Base-by-base conservation (phyloP, 2,329 filamentous ascomycete genomes). In the Ophiostoma himal-ulmi region DNA sequence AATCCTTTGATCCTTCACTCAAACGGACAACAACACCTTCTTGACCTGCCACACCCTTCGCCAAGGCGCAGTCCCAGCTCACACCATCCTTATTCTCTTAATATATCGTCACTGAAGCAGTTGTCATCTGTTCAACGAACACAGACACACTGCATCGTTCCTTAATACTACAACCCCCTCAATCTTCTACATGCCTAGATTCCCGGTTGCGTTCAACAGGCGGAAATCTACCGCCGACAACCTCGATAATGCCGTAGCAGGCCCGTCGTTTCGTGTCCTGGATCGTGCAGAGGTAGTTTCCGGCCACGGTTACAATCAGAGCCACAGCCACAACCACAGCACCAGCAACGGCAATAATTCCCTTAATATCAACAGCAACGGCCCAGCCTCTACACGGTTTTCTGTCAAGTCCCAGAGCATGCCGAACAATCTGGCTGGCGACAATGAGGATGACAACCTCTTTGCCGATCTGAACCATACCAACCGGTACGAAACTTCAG, bases 151-250 rank as follows among this genome's bases (percentile, higher is more conserved):
- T 39, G 36, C 20, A 67, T 5, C 39, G 11, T 66, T 41, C 37
- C 37, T 11, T 13, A 41, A 65, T 37, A n/a, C 36, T 5, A 11
- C 36, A 22, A 22, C 36, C 17, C 36, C 36, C 3, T 3, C 44
- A 30, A 41, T 67, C 4, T 77, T 79, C 81, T 83, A 83, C 79
- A 88, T 88, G 86, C 84, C 84, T 85, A 86, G 84, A 80, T 88
- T 88, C 78, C 84, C 85, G 73, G 84, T 84, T 77, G 80, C 83
- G 73, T 88, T 88, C 73, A 82, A 80, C 76, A 82, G 84, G 84
- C 86, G 86, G 82, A 88, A 84, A 81, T 86, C 85, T 73, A 83
- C 83, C 82, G 84, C 83, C 72, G 83, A 85, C 74, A 84, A 83
- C 73, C 78, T 84, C 73, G 83, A 85, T 72, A 82, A 86, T 84